Evolutionary conservation across 2,329 filamentous ascomycete genomes (phyloP).

Genomic region (Macrophomina pseudophaseolina): DNA sequence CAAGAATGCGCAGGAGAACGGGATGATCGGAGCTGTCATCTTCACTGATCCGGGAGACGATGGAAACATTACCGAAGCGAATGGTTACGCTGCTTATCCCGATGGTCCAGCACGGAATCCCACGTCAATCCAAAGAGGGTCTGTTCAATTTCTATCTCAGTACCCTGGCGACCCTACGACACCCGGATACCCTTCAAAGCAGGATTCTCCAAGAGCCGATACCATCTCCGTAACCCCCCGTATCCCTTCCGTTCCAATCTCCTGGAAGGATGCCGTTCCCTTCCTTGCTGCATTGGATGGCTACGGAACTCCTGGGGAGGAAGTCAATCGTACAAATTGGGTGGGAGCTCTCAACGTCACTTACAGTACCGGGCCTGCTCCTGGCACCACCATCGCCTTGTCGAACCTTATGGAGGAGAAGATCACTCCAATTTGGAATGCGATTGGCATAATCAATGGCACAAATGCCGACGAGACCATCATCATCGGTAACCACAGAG

Average conservation of each 20-base stretch:
- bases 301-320: slow-evolving; percentile 65
- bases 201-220: slow-evolving; percentile 73
- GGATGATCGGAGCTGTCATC: slow-evolving; percentile 53
- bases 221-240: slow-evolving; percentile 68
- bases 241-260: slow-evolving; percentile 87
- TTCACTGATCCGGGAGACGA: slow-evolving; percentile 54
- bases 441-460: slow-evolving; percentile 71
- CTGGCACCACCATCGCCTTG: slow-evolving; percentile 54
- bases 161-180: slow-evolving; percentile 51
- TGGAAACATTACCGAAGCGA: slow-evolving; percentile 53
- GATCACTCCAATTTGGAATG: slow-evolving; percentile 81
- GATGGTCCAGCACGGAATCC: slow-evolving; percentile 53
- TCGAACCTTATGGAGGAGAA: slow-evolving; percentile 80
- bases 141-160: slow-evolving; percentile 66
- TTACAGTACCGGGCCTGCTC: slow-evolving; percentile 51
- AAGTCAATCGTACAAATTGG: slow-evolving; percentile 48
- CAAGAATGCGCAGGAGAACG: slow-evolving; percentile 53
- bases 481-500: slow-evolving; percentile 59
- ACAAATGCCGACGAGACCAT: slow-evolving; percentile 63
- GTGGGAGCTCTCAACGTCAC: slow-evolving; percentile 42
- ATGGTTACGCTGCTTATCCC: slow-evolving; percentile 52
- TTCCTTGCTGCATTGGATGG: slow-evolving; percentile 83
- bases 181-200: slow-evolving; percentile 78
- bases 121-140: slow-evolving; percentile 52
- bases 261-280: slow-evolving; percentile 79